Conservation (phyloP, 352 stramenopile species). For the Globisporangium ultimum region DNA sequence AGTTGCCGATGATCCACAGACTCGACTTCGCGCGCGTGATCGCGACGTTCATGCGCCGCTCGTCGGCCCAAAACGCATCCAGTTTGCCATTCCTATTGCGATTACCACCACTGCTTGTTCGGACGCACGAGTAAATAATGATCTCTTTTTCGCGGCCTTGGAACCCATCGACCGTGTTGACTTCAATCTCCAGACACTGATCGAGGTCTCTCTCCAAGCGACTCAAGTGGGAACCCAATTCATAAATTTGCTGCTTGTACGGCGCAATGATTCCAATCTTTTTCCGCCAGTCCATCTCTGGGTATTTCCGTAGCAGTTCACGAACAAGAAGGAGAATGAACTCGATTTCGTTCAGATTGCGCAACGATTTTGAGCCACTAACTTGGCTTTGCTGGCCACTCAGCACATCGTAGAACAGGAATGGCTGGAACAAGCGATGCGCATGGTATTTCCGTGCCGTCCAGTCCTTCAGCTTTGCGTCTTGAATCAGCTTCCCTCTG, state of each 20-base stretch:
- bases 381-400: conserved; percentile 63
- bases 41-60: conserved; percentile 98
- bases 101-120: conserved; percentile 83
- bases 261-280: conserved; percentile 98
- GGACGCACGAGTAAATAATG: conserved; percentile 97
- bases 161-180: conserved; percentile 98
- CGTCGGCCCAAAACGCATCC: conserved; percentile 94
- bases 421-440: conserved; percentile 44
- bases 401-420: conserved; percentile 69
- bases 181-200: conserved; percentile 61
- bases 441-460: conserved; percentile 59
- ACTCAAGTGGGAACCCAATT: conserved; percentile 81
- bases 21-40: conserved; percentile 97
- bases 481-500: conserved; percentile 83
- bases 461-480: conserved; percentile 78
- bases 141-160: conserved; percentile 97
- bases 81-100: conserved; percentile 25
- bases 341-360: conserved; percentile 79
- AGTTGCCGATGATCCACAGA: conserved; percentile 86
- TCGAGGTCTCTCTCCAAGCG: conserved; percentile 48
- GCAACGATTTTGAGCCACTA: conserved; percentile 65
- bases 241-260: conserved; percentile 97
- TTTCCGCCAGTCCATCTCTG: conserved; percentile 63
- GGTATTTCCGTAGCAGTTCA: conserved; percentile 82
- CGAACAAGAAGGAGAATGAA: conserved; percentile 88